A percentile compares a stretch with the other conserved stretches of the same genome.
Conservation (phyloP, 306 rosid species). For the Phaseolus lunatus region DNA sequence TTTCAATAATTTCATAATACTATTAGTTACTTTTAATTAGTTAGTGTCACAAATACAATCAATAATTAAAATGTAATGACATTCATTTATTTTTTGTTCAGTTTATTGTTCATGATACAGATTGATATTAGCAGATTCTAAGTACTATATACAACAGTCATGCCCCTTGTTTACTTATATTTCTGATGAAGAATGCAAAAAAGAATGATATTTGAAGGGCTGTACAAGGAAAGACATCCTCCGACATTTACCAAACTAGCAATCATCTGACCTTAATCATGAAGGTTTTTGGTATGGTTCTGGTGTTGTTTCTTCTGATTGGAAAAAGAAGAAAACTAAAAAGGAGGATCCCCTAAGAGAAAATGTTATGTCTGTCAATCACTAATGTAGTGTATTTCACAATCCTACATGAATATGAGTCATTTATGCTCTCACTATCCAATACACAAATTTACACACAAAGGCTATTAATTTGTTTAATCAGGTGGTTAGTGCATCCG, state of each 20-base stretch:
- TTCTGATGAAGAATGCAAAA: not conserved
- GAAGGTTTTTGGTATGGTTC: not conserved
- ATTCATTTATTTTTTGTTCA: too few relatives aligned
- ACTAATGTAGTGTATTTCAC: not conserved
- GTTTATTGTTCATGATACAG: too few relatives aligned
- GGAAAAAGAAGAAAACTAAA: not conserved
- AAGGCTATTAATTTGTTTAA: constrained; percentile 6
- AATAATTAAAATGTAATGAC: too few relatives aligned
- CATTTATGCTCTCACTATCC: constrained; percentile 24
- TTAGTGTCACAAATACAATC: too few relatives aligned
- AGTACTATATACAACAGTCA: too few relatives aligned
- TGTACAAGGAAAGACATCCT: not conserved
- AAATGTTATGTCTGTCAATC: not conserved
- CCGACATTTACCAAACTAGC: not conserved
- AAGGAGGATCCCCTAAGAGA: not conserved
- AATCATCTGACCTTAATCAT: not conserved
- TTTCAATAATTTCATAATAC: too few relatives aligned
- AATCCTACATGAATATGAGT: not conserved
- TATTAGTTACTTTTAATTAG: too few relatives aligned
- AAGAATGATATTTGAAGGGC: not conserved
- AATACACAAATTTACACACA: constrained; percentile 34
- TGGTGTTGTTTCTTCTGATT: not conserved
- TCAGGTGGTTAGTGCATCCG: constrained; percentile 65
- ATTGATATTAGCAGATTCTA: too few relatives aligned
- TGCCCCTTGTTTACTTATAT: too few relatives aligned